phyloP scores from a whole-genome alignment of 306 rosid species.

The Biancaea sappan region DNA sequence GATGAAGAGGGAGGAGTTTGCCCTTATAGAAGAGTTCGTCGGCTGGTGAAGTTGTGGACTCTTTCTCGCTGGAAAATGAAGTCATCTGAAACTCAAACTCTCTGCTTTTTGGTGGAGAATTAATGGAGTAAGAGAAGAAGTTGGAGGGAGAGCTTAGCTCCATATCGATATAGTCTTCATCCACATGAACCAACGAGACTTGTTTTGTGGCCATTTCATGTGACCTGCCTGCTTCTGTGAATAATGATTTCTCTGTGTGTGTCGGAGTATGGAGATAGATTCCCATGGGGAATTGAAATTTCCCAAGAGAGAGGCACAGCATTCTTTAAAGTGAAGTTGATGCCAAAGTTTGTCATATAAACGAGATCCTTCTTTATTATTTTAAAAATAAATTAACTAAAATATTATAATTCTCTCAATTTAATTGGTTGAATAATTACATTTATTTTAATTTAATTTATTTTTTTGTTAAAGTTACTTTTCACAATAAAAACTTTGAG shows the following conservation, averaged over 20 bases:
- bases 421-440: too few species aligned
- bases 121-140: conserved; percentile 50
- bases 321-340: conserved; percentile 47
- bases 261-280: conserved; percentile 44
- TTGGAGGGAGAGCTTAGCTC: conserved; percentile 64
- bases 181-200: conserved; percentile 47
- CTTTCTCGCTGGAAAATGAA: conserved; percentile 48
- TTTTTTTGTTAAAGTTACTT: too few species aligned
- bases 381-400: too few species aligned
- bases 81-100: conserved; percentile 95
- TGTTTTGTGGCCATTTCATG: conserved; percentile 60
- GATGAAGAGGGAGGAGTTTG: conserved; percentile 93
- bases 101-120: conserved; percentile 62
- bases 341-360: conserved; percentile 49
- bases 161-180: conserved; percentile 93
- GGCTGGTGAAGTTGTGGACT: conserved; percentile 68
- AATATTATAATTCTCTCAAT: too few species aligned
- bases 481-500: too few species aligned
- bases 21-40: conserved; percentile 98
- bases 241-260: conserved; percentile 34
- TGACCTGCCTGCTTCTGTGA: conserved; percentile 36
- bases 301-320: conserved; percentile 48
- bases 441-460: too few species aligned
- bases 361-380: not conserved
- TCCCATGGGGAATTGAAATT: conserved; percentile 76